These are phyloP conservation scores for Zygotorulaspora chibaensis DNA, from an alignment of 805 yeast species.

Conservation along the genomic window DNA sequence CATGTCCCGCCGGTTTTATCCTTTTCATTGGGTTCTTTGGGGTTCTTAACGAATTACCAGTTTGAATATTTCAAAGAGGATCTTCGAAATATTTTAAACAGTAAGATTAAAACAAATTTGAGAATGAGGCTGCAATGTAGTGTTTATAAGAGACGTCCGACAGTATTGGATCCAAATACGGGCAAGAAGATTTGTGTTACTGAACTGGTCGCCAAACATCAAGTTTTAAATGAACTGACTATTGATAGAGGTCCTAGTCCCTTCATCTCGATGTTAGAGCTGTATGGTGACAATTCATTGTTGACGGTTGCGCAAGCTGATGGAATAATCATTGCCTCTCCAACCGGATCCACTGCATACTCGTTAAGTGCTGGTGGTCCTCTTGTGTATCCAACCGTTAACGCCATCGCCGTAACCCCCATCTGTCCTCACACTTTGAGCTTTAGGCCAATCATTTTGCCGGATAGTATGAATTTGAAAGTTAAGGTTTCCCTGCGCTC, in stretches of 20 bases:
- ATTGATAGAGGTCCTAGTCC: slow-evolving; percentile 95
- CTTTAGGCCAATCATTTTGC: slow-evolving; percentile 85
- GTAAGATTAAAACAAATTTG: slow-evolving; percentile 72
- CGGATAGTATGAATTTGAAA: slow-evolving; percentile 84
- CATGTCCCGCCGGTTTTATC: slow-evolving; percentile 89
- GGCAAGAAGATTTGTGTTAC: slow-evolving; percentile 38
- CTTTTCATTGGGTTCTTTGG: slow-evolving; percentile 85
- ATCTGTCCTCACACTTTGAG: slow-evolving; percentile 94
- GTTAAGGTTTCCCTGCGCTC: slow-evolving; percentile 79
- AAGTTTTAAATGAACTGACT: slow-evolving; percentile 84
- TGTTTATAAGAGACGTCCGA: slow-evolving; percentile 44
- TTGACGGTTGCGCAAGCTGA: slow-evolving; percentile 92
- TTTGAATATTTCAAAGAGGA: slow-evolving; percentile 66
- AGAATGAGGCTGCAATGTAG: slow-evolving; percentile 87
- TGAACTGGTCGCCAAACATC: slow-evolving; percentile 51
- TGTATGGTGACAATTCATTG: slow-evolving; percentile 81
- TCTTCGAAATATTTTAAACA: slow-evolving; percentile 53
- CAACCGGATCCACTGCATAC: slow-evolving; percentile 95
- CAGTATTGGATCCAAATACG: slow-evolving; percentile 39
- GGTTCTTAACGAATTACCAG: slow-evolving; percentile 83
- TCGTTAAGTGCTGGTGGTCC: slow-evolving; percentile 95
- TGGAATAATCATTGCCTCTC: slow-evolving; percentile 88
- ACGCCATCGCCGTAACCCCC: slow-evolving; percentile 90
- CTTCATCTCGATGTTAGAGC: slow-evolving; percentile 80
- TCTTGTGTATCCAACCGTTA: slow-evolving; percentile 88